Conservation (phyloP, 2,329 filamentous ascomycete genomes). For the Diaporthe citrichinensis region DNA sequence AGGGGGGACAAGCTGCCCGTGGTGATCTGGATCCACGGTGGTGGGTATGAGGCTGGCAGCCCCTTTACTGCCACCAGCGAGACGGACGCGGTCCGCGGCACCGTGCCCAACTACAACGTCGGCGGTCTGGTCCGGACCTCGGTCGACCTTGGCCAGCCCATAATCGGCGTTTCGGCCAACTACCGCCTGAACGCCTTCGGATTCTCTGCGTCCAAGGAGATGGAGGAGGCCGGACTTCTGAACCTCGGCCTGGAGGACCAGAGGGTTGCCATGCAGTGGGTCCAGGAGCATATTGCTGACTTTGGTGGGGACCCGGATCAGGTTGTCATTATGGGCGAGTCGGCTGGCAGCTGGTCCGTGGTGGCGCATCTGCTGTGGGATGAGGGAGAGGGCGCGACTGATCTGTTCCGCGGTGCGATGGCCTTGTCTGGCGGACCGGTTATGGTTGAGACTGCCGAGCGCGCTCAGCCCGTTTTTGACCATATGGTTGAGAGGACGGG, state of each 20-base stretch:
- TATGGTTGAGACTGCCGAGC: constrained; percentile 13
- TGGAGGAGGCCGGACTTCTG: constrained; percentile 54
- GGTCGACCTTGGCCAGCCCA: constrained; percentile 48
- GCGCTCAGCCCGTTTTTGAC: background rate
- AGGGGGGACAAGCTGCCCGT: constrained; percentile 13
- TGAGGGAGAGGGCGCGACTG: background rate
- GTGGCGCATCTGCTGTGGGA: constrained; percentile 54
- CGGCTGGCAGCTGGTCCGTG: constrained; percentile 62
- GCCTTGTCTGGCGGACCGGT: constrained; percentile 15
- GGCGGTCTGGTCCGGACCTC: constrained; percentile 1
- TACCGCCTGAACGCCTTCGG: constrained; percentile 63
- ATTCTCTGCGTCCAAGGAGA: constrained; percentile 59
- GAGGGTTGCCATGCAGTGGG: constrained; percentile 59
- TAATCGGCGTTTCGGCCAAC: constrained; percentile 64
- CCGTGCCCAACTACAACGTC: background rate
- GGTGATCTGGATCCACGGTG: constrained; percentile 32
- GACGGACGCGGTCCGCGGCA: background rate
- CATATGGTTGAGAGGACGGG: constrained; percentile 3
- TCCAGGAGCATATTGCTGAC: constrained; percentile 60
- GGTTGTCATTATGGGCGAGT: constrained; percentile 65
- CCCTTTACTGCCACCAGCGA: background rate
- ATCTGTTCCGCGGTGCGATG: constrained; percentile 6
- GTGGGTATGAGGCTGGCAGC: background rate
- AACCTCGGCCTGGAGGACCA: constrained; percentile 66
- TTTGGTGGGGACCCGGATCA: constrained; percentile 61